phyloP scores from a whole-genome alignment of 768 basidiomycete species.

The Russula abietina region DNA sequence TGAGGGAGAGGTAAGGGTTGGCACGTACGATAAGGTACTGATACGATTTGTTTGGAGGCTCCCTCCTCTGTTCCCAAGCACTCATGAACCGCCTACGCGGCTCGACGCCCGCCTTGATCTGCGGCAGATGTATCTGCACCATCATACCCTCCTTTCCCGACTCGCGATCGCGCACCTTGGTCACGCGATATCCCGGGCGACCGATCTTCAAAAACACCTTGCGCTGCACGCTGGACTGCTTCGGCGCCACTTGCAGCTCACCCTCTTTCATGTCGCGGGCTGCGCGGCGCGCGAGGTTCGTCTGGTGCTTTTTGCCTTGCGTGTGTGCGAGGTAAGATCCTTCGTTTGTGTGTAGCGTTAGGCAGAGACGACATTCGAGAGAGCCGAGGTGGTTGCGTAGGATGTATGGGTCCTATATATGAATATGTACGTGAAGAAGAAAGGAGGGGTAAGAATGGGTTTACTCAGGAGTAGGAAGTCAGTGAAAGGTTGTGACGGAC shows the following conservation, averaged over 20 bases:
- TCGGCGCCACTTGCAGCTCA: conserved; percentile 80
- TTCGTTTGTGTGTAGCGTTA: conserved; percentile 99
- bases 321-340: conserved; percentile 99
- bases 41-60: conserved; percentile 92
- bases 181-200: conserved; percentile 89
- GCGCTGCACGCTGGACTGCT: conserved; percentile 72
- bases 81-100: conserved; percentile 94
- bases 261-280: conserved; percentile 96
- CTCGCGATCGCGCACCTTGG: conserved; percentile 89
- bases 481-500: conserved; percentile 36
- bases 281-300: conserved; percentile 93
- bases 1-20: not conserved
- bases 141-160: conserved; percentile 94
- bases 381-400: conserved; percentile 98
- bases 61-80: conserved; percentile 94
- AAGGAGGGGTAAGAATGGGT: not conserved
- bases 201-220: conserved; percentile 98
- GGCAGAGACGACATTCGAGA: conserved; percentile 93
- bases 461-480: too few relatives aligned
- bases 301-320: conserved; percentile 99
- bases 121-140: conserved; percentile 94
- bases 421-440: not conserved
- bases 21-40: conserved; percentile 91
- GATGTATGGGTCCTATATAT: conserved; percentile 86
- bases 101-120: conserved; percentile 79